phyloP scores from a whole-genome alignment of 2,329 filamentous ascomycete genomes.

The Cordyceps farinosa region DNA sequence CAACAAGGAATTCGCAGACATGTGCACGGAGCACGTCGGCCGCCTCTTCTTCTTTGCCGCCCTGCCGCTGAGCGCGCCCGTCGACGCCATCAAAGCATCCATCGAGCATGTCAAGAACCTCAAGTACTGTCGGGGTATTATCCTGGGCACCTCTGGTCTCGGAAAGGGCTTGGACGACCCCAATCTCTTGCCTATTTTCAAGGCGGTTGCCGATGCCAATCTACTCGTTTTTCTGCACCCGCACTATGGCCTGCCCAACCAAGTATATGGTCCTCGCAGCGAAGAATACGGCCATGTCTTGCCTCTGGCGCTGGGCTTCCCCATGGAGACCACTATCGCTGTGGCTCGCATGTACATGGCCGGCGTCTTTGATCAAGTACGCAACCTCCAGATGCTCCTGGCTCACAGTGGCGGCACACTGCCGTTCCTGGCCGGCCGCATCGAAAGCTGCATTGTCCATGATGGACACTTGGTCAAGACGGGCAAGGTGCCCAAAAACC shows the following conservation, averaged over 20 bases:
- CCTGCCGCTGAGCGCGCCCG: constrained; percentile 69
- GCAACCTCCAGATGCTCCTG: constrained; percentile 66
- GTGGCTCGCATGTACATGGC: constrained; percentile 83
- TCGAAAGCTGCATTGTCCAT: constrained; percentile 83
- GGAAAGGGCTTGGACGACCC: constrained; percentile 79
- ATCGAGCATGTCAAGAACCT: constrained; percentile 60
- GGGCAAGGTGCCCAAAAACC: constrained; percentile 48
- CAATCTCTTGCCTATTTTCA: constrained; percentile 66
- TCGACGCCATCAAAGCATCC: constrained; percentile 59
- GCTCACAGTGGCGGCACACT: constrained; percentile 87
- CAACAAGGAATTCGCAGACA: constrained; percentile 72
- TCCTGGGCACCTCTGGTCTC: constrained; percentile 80
- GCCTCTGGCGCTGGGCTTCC: constrained; percentile 80
- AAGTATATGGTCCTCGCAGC: constrained; percentile 72
- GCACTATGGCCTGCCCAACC: constrained; percentile 80
- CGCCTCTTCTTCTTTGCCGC: constrained; percentile 80
- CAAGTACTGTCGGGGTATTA: constrained; percentile 74
- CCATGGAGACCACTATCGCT: constrained; percentile 88
- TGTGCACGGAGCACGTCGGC: constrained; percentile 64
- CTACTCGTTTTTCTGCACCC: constrained; percentile 82
- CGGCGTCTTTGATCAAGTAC: constrained; percentile 76
- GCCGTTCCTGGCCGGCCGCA: constrained; percentile 81
- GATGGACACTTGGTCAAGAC: constrained; percentile 69
- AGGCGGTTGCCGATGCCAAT: constrained; percentile 60
- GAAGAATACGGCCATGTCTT: constrained; percentile 82